Evolutionary conservation across 768 basidiomycete species (phyloP).

Genomic region (Stropharia rugosoannulata): DNA sequence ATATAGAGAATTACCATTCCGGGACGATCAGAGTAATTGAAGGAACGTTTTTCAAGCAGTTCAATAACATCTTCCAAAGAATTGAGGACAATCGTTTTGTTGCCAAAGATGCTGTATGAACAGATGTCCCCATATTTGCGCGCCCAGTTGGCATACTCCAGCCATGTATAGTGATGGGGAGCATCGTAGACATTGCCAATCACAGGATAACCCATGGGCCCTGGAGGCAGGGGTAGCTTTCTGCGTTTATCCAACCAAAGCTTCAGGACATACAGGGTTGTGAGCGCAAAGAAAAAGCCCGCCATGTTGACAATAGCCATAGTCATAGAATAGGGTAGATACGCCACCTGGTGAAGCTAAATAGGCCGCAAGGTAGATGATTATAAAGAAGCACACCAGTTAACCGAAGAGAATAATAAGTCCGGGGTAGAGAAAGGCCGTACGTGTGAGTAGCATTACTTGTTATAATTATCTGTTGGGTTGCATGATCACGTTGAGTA

Average conservation of each 20-base stretch:
- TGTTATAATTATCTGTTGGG: too few relatives aligned
- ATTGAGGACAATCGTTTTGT: constrained; percentile 38
- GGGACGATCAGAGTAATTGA: constrained; percentile 45
- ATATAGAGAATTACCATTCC: constrained; percentile 18
- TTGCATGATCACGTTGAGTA: too few relatives aligned
- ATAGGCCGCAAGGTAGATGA: too few relatives aligned
- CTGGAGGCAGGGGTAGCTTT: constrained; percentile 27
- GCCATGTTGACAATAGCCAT: neutral
- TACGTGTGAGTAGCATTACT: too few relatives aligned
- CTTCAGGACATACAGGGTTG: neutral
- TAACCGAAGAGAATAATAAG: too few relatives aligned
- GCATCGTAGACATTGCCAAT: constrained; percentile 32
- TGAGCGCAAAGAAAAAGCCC: neutral
- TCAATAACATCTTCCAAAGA: constrained; percentile 36
- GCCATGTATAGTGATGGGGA: constrained; percentile 27
- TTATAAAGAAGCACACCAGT: too few relatives aligned
- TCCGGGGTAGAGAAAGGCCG: too few relatives aligned
- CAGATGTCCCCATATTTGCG: constrained; percentile 27
- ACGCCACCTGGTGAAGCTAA: too few relatives aligned
- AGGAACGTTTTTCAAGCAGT: constrained; percentile 43
- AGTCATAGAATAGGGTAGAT: too few relatives aligned
- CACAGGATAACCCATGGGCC: constrained; percentile 31
- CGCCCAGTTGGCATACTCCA: constrained; percentile 31
- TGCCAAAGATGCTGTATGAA: constrained; percentile 33
- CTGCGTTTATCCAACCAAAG: neutral